A percentile compares a stretch with the other conserved stretches of the same genome.
phyloP scores from a whole-genome alignment of 208 protist species.

The Naegleria lovaniensis region DNA sequence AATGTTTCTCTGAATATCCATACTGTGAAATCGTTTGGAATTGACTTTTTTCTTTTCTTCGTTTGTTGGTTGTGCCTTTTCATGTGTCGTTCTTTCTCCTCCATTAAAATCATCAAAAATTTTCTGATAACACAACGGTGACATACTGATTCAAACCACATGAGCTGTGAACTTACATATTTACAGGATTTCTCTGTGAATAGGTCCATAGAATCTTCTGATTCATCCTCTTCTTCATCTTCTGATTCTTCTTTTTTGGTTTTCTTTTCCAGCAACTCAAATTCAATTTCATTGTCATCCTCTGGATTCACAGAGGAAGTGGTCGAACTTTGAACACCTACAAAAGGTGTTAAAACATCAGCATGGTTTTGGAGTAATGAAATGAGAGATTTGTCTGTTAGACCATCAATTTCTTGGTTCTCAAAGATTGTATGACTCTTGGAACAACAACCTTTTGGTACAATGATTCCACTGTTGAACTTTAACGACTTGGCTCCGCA shows the following conservation, averaged over 20 bases:
- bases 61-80: background rate
- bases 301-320: background rate
- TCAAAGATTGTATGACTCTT: background rate
- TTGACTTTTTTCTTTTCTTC: background rate
- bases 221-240: background rate
- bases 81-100: background rate
- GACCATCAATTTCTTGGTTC: background rate
- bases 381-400: background rate
- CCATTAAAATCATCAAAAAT: conserved; percentile 6
- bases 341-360: background rate
- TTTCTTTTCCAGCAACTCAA: background rate
- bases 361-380: background rate
- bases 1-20: background rate
- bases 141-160: background rate
- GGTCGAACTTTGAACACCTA: background rate
- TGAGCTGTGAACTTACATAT: background rate
- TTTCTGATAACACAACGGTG: background rate
- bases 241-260: background rate
- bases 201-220: background rate
- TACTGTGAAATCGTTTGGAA: background rate
- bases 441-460: background rate
- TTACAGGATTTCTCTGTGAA: background rate
- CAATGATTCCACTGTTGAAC: conserved; percentile 25
- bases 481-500: conserved; percentile 27
- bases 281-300: background rate